Evolutionary conservation across 2,329 filamentous ascomycete genomes (phyloP).

Genomic region (Sclerotinia trifoliorum): DNA sequence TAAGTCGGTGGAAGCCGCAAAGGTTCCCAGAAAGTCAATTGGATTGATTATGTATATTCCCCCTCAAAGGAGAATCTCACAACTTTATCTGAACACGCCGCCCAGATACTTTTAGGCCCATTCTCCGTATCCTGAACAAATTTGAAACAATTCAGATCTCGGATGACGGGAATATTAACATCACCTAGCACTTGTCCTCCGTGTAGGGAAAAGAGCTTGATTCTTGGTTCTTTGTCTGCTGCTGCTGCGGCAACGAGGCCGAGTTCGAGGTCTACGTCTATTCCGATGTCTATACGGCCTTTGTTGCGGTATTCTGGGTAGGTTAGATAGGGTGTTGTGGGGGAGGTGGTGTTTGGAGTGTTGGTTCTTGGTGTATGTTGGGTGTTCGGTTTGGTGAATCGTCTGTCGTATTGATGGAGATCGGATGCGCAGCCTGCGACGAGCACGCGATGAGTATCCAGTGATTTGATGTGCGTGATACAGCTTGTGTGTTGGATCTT

Average conservation of each 20-base stretch:
- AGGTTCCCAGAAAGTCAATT: too few species aligned
- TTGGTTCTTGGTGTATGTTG: constrained; percentile 14
- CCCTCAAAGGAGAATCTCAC: constrained; percentile 2
- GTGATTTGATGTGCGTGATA: constrained; percentile 51
- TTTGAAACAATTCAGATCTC: constrained; percentile 27
- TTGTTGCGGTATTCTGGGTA: constrained; percentile 54
- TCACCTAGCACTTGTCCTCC: constrained; percentile 26
- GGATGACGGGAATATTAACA: background rate
- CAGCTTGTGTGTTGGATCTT: constrained; percentile 41
- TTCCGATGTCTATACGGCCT: constrained; percentile 50
- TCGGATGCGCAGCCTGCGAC: constrained; percentile 50
- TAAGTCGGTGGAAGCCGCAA: too few species aligned
- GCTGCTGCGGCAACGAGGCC: constrained; percentile 53
- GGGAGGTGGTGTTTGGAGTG: constrained; percentile 1
- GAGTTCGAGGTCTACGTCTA: constrained; percentile 50
- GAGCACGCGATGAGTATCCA: constrained; percentile 52
- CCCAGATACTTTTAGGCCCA: constrained; percentile 31
- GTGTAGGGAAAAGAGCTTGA: constrained; percentile 36
- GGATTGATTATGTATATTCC: background rate
- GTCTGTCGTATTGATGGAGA: constrained; percentile 58
- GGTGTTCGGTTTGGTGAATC: constrained; percentile 41
- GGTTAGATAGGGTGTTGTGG: constrained; percentile 44
- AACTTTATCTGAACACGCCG: background rate
- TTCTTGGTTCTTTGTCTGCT: background rate
- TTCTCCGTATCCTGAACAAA: constrained; percentile 30